Conservation (phyloP, 2,329 filamentous ascomycete genomes). For the Cladosporium oxysporum region DNA sequence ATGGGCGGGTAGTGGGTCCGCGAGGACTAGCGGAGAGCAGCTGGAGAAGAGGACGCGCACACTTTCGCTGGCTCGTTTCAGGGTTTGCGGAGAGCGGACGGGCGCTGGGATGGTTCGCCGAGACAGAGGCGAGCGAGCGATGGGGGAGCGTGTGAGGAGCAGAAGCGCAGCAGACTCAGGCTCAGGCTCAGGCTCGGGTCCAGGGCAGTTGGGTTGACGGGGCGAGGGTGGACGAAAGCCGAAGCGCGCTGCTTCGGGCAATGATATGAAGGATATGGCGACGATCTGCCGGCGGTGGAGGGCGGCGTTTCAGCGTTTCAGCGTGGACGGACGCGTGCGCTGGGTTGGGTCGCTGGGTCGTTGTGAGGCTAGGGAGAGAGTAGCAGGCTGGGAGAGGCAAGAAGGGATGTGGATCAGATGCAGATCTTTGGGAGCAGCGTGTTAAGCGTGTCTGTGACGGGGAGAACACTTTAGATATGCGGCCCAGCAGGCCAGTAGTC, state of each 20-base stretch:
- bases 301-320: background rate
- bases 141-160: slow-evolving; percentile 23
- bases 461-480: slow-evolving; percentile 15
- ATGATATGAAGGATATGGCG: slow-evolving; percentile 15
- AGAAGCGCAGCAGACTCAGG: slow-evolving; percentile 16
- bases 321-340: background rate
- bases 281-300: slow-evolving; percentile 10
- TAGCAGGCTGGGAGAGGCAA: slow-evolving; percentile 17
- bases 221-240: slow-evolving; percentile 14
- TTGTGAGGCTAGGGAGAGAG: background rate
- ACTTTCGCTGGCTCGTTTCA: slow-evolving; percentile 14
- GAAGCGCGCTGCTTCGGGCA: slow-evolving; percentile 18
- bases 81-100: slow-evolving; percentile 16
- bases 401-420: slow-evolving; percentile 14
- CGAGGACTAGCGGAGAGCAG: slow-evolving; percentile 29
- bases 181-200: background rate
- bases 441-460: background rate
- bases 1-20: slow-evolving; percentile 29
- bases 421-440: slow-evolving; percentile 3
- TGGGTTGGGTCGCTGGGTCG: background rate
- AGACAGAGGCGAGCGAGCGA: slow-evolving; percentile 52
- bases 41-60: slow-evolving; percentile 20
- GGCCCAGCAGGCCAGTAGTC: slow-evolving; percentile 3
- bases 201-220: slow-evolving; percentile 23
- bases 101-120: slow-evolving; percentile 32